phyloP scores from a whole-genome alignment of 768 basidiomycete species.

The Pulveroboletus frians region DNA sequence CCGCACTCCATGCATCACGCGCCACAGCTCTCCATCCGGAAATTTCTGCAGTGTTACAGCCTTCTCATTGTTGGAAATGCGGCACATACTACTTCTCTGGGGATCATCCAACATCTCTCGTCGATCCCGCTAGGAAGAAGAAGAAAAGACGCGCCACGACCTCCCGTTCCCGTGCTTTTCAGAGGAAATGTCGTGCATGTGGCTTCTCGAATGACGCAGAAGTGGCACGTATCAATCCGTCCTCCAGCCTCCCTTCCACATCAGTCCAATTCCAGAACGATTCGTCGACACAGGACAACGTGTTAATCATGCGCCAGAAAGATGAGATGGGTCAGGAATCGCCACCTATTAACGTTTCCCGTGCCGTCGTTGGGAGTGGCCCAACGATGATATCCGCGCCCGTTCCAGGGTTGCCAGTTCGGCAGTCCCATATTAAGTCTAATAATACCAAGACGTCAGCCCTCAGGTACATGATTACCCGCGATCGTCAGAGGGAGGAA shows the following conservation, averaged over 20 bases:
- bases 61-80: constrained; percentile 47
- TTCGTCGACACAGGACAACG: neutral
- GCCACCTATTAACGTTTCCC: neutral
- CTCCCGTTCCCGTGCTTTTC: constrained; percentile 1
- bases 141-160: constrained; percentile 9
- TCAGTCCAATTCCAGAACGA: neutral
- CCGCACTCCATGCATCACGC: constrained; percentile 56
- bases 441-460: constrained; percentile 34
- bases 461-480: constrained; percentile 59
- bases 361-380: neutral
- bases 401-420: neutral
- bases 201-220: constrained; percentile 9
- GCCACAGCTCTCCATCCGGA: constrained; percentile 29
- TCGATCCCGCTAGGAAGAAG: constrained; percentile 21
- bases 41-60: constrained; percentile 15
- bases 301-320: neutral
- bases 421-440: constrained; percentile 40
- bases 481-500: constrained; percentile 48
- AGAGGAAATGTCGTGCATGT: constrained; percentile 20
- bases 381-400: neutral
- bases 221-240: neutral
- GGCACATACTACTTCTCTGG: constrained; percentile 45
- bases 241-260: neutral
- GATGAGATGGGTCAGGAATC: neutral
- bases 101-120: constrained; percentile 33